Base-by-base conservation (phyloP, 2,329 filamentous ascomycete species). In the Xylaria sp. region DNA sequence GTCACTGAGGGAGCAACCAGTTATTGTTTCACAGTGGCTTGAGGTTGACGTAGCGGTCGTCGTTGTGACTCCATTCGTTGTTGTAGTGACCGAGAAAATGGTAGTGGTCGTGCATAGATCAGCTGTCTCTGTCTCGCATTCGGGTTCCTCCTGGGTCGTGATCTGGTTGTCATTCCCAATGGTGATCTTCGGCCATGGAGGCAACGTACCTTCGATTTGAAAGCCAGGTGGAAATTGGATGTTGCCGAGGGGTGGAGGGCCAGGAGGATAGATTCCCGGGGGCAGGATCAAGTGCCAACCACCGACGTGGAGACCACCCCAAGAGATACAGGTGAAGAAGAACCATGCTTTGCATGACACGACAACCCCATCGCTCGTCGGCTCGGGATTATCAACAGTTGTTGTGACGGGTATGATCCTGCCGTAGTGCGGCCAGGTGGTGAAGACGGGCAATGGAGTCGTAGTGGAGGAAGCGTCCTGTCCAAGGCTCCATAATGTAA, bases 401-500 rank as follows among this genome's bases (percentile, higher is more conserved):
- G 36, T 51, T 1, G 6, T 49, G 3, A 63, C 23, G 5, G 67
- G 67, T 4, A 13, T 31, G 31, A 69, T 63, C 9, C 15, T 5
- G 13, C 63, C 67, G 5, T 54, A 54, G 6, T 23, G 48, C 5
- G 67, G 67, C 67, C 63, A 69, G n/a, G 59, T 63, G 6, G 67
- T 60, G 38, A 48, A 69, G 13, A 60, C 26, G 1, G 59, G 63
- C 17, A 69, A 46, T 5, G 33, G 31, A 9, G 20, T 26, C 6
- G 53, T 26, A 3, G 53, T 56, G 6, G 53, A 38, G 2, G n/a
- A 26, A 4, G 53, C 13, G 10, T 26, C 44, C 44, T 38, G n/a
- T 17, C 49, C 49, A 7, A 33, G 11, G 6, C 20, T 56, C 53
- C 31, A 56, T 6, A 9, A 10, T 9, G 33, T 56, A 15, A 26